phyloP scores from a whole-genome alignment of 2,329 filamentous ascomycete genomes.

The Epichloe gansuensis region DNA sequence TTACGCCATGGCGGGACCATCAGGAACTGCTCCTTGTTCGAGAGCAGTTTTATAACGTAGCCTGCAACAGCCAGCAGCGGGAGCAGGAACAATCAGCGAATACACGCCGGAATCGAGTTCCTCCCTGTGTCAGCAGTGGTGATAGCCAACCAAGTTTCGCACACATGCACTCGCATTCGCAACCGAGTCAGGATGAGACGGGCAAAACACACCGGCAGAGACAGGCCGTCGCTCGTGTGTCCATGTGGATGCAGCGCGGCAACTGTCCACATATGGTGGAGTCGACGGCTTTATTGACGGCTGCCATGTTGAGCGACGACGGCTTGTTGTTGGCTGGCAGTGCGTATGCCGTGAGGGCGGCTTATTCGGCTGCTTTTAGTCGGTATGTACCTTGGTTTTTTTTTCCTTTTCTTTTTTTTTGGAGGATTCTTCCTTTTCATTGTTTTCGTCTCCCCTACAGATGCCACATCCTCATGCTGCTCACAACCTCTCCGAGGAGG shows the following conservation, averaged over 20 bases:
- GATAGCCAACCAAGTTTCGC: neutral
- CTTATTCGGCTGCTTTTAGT: slow-evolving; percentile 64
- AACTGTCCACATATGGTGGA: slow-evolving; percentile 69
- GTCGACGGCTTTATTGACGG: slow-evolving; percentile 60
- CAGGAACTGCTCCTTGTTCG: slow-evolving; percentile 54
- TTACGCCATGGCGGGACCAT: slow-evolving; percentile 59
- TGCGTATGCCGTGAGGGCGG: slow-evolving; percentile 48
- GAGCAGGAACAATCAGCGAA: neutral
- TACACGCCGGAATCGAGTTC: neutral
- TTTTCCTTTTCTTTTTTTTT: neutral
- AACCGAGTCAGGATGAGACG: neutral
- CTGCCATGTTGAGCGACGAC: slow-evolving; percentile 54
- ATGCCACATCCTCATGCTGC: neutral
- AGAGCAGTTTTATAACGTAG: slow-evolving; percentile 43
- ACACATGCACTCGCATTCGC: slow-evolving; percentile 1
- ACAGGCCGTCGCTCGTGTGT: slow-evolving; percentile 42
- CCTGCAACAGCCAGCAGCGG: slow-evolving; percentile 6
- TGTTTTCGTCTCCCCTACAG: neutral
- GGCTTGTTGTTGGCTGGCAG: slow-evolving; percentile 29
- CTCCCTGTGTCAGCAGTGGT: neutral
- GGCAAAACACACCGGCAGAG: slow-evolving; percentile 21
- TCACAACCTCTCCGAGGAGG: neutral
- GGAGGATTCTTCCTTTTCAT: neutral
- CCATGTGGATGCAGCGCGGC: slow-evolving; percentile 59
- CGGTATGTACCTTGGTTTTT: slow-evolving; percentile 36